A percentile compares a stretch with the other conserved stretches of the same genome.
phyloP scores from a whole-genome alignment of 371 early-diverging fungal genomes.

The Mucor saturninus region DNA sequence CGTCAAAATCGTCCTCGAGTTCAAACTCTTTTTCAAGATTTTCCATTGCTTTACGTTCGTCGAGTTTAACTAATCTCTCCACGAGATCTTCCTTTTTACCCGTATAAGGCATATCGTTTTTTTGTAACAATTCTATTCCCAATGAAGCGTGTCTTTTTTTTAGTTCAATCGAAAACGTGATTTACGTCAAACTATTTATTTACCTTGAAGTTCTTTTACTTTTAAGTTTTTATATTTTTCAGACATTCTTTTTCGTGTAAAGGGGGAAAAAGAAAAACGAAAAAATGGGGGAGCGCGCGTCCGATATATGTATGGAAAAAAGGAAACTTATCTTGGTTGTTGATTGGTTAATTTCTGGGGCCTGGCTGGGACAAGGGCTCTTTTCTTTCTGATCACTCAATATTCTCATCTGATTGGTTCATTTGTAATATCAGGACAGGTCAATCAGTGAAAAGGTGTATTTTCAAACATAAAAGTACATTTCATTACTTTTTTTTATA shows the following conservation, averaged over 20 bases:
- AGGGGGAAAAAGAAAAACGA: neutral
- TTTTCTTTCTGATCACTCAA: too few relatives aligned
- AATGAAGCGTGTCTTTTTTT: neutral
- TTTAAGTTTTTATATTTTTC: slow-evolving; percentile 61
- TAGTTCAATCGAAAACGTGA: neutral
- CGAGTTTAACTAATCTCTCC: slow-evolving; percentile 61
- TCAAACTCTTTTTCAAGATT: slow-evolving; percentile 53
- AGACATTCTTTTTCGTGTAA: slow-evolving; percentile 18
- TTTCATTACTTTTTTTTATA: too few relatives aligned
- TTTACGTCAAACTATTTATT: neutral
- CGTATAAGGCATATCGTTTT: slow-evolving; percentile 57
- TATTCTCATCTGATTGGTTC: too few relatives aligned
- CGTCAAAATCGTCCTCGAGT: slow-evolving; percentile 46
- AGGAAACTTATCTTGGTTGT: too few relatives aligned
- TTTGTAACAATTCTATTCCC: slow-evolving; percentile 57
- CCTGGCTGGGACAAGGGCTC: too few relatives aligned
- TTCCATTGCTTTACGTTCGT: slow-evolving; percentile 54
- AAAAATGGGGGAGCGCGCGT: neutral
- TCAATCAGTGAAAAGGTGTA: too few relatives aligned
- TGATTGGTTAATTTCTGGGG: too few relatives aligned
- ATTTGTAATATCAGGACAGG: too few relatives aligned
- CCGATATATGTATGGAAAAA: too few relatives aligned
- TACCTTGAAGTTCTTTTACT: slow-evolving; percentile 68
- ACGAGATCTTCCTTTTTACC: slow-evolving; percentile 76
- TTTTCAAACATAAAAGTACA: too few relatives aligned